A percentile compares a stretch with the other conserved stretches of the same genome.
These are phyloP conservation scores for Sarocladium strictum DNA, from an alignment of 2,329 filamentous ascomycete genomes.

Conservation along the genomic window DNA sequence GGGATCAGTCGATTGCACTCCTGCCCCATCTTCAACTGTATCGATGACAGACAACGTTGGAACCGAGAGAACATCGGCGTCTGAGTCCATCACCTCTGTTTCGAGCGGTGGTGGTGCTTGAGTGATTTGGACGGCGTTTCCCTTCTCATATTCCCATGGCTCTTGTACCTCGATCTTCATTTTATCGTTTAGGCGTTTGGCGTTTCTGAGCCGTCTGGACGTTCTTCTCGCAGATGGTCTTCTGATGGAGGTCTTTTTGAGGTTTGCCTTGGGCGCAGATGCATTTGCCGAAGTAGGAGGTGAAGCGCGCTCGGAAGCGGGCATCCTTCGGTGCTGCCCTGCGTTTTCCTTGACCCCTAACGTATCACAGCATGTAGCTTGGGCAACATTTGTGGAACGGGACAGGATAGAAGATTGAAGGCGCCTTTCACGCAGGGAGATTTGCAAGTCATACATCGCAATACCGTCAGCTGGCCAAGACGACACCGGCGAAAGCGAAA, in stretches of 20 bases:
- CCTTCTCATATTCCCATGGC: neutral
- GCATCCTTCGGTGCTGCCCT: neutral
- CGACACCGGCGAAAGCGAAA: neutral
- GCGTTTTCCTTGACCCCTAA: conserved; percentile 6
- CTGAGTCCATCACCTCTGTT: neutral
- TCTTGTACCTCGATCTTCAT: neutral
- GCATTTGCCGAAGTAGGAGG: neutral
- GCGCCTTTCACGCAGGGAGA: neutral
- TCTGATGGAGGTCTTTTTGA: neutral
- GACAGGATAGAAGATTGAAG: neutral
- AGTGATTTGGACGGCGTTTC: neutral
- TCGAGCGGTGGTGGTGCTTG: neutral
- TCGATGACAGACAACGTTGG: neutral
- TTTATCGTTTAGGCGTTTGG: neutral
- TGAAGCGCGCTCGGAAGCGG: neutral
- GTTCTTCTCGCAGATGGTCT: neutral
- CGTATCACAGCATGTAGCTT: conserved; percentile 2
- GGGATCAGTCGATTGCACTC: no score
- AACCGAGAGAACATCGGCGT: neutral
- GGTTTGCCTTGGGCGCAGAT: neutral
- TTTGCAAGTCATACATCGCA: conserved; percentile 1
- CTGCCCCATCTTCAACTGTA: neutral
- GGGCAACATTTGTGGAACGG: conserved; percentile 5
- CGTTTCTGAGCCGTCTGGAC: neutral
- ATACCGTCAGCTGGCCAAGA: neutral